Conservation (phyloP, 1,284 basidiomycete species). For the Apiotrichum gamsii region DNA sequence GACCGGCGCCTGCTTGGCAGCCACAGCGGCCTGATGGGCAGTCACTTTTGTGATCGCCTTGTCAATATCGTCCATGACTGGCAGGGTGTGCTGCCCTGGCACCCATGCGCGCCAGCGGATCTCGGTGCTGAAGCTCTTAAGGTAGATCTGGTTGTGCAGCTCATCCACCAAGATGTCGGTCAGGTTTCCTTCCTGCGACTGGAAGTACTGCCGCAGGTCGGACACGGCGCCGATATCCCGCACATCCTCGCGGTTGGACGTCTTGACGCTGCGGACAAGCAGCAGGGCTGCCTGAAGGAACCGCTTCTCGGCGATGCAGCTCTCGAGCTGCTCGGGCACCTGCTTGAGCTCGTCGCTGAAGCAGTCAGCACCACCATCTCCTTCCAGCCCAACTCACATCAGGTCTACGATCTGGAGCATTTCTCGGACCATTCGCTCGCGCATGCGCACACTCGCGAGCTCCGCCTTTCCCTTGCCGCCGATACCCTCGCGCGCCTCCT, state of each 20-base stretch:
- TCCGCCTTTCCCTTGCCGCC: conserved; percentile 55
- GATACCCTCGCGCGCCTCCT: conserved; percentile 52
- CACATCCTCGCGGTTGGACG: conserved; percentile 87
- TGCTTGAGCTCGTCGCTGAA: conserved; percentile 79
- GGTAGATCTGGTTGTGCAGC: conserved; percentile 92
- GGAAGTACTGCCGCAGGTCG: conserved; percentile 80
- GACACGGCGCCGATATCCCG: conserved; percentile 87
- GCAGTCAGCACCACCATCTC: conserved; percentile 7
- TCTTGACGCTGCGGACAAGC: conserved; percentile 80
- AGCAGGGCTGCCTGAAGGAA: conserved; percentile 84
- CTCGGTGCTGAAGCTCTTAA: conserved; percentile 95
- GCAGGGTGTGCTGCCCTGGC: conserved; percentile 62
- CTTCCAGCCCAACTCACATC: conserved; percentile 59
- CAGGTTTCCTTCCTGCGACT: conserved; percentile 80
- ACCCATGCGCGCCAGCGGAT: conserved; percentile 80
- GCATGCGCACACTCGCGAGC: conserved; percentile 74
- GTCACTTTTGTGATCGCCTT: background rate
- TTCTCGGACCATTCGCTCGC: conserved; percentile 77
- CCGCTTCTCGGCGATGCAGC: conserved; percentile 91
- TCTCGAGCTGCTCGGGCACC: conserved; percentile 86
- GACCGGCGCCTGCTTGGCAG: background rate
- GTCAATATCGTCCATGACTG: conserved; percentile 4
- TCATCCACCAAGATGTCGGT: conserved; percentile 93
- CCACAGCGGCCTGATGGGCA: too few relatives aligned
- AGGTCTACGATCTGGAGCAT: conserved; percentile 85